Conservation (phyloP, 1,139 yeast genomes). For the Suhomyces taliae region DNA sequence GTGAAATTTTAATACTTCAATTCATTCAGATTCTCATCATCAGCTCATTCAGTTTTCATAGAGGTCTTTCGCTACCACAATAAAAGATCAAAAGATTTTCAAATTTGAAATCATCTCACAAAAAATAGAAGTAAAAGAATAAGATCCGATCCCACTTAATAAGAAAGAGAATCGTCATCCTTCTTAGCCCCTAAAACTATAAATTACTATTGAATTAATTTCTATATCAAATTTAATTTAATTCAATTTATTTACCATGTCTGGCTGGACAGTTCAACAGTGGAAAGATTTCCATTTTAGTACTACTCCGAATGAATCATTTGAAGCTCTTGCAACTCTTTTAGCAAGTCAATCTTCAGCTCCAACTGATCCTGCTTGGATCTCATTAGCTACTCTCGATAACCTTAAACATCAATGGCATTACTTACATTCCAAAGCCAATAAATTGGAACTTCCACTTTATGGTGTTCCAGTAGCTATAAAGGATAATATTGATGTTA, state of each 20-base stretch:
- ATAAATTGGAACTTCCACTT: slow-evolving; percentile 55
- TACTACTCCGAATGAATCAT: slow-evolving; percentile 64
- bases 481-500: slow-evolving; percentile 91
- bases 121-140: too few relatives aligned
- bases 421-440: slow-evolving; percentile 60
- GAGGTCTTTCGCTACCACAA: too few relatives aligned
- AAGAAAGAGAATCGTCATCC: too few relatives aligned
- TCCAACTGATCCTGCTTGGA: slow-evolving; percentile 85
- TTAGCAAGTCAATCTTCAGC: slow-evolving; percentile 47
- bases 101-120: too few relatives aligned
- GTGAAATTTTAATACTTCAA: too few relatives aligned
- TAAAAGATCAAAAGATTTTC: too few relatives aligned
- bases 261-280: slow-evolving; percentile 49
- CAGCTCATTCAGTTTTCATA: too few relatives aligned
- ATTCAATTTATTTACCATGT: slow-evolving; percentile 11
- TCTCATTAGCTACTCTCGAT: slow-evolving; percentile 64
- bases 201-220: too few relatives aligned
- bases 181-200: too few relatives aligned
- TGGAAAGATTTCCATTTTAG: slow-evolving; percentile 71
- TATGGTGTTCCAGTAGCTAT: slow-evolving; percentile 95
- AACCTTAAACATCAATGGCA: slow-evolving; percentile 76
- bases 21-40: too few relatives aligned
- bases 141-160: too few relatives aligned
- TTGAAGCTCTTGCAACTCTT: slow-evolving; percentile 46
- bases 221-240: too few relatives aligned